phyloP scores from a whole-genome alignment of 352 stramenopile genomes.

The Pythium apleroticum region DNA sequence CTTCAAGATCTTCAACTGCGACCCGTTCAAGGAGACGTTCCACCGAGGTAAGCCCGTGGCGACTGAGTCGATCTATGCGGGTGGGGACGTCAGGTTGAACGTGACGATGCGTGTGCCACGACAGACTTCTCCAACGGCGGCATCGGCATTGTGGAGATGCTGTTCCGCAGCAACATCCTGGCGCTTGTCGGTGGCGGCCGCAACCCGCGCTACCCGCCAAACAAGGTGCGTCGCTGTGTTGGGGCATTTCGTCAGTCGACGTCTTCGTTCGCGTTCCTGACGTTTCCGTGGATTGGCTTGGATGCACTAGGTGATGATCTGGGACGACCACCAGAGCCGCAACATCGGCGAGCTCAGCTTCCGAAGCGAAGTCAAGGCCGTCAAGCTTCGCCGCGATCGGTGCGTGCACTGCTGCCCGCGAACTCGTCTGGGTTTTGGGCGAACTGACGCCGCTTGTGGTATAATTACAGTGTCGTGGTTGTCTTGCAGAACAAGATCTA shows the following conservation, averaged over 20 bases:
- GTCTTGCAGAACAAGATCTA: slow-evolving; percentile 97
- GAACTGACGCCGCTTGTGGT: not conserved
- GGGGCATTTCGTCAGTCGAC: not conserved
- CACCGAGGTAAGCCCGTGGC: slow-evolving; percentile 69
- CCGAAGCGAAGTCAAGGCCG: slow-evolving; percentile 94
- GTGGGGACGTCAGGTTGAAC: not conserved
- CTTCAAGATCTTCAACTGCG: slow-evolving; percentile 99
- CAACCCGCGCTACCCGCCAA: slow-evolving; percentile 93
- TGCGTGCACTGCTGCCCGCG: slow-evolving; percentile 21
- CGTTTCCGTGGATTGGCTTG: not conserved
- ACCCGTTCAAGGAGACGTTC: slow-evolving; percentile 98
- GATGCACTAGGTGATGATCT: slow-evolving; percentile 94
- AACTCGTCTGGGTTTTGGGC: not conserved
- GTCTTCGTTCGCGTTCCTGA: not conserved
- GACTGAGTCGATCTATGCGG: not conserved
- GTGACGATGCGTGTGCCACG: not conserved
- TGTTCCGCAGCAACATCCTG: slow-evolving; percentile 99
- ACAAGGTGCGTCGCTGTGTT: slow-evolving; percentile 92
- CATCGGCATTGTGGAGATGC: slow-evolving; percentile 99
- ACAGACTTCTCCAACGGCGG: slow-evolving; percentile 93
- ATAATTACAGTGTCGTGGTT: slow-evolving; percentile 89
- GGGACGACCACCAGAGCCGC: slow-evolving; percentile 97
- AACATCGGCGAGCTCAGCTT: slow-evolving; percentile 99
- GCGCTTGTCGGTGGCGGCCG: slow-evolving; percentile 91
- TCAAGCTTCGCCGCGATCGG: slow-evolving; percentile 95